Conservation (phyloP, 164 flowering plant species). For the Dillenia suffruticosa region DNA sequence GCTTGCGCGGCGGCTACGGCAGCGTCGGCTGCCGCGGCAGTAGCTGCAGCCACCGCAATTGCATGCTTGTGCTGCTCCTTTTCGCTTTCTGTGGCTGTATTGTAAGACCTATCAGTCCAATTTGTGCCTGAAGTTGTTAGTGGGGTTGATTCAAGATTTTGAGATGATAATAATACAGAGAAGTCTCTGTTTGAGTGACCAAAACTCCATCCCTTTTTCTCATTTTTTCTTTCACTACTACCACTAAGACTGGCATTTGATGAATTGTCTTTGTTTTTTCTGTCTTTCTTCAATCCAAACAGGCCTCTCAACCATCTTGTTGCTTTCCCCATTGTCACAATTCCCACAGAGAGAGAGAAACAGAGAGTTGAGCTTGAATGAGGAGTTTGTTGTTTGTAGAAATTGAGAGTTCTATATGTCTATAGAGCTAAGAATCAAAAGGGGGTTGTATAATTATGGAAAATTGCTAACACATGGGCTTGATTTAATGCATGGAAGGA, state of each 20-base stretch:
- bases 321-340: constrained; percentile 46
- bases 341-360: constrained; percentile 4
- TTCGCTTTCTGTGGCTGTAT: constrained; percentile 41
- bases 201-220: constrained; percentile 3
- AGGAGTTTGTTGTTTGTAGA: too few species aligned
- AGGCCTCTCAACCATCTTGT: constrained; percentile 54
- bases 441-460: too few species aligned
- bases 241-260: constrained; percentile 10
- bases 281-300: constrained; percentile 45
- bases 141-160: too few species aligned
- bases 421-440: too few species aligned
- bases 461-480: too few species aligned
- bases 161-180: constrained; percentile 10
- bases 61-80: constrained; percentile 87
- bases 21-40: constrained; percentile 93
- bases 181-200: constrained; percentile 18
- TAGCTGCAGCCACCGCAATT: constrained; percentile 95
- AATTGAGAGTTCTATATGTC: too few species aligned
- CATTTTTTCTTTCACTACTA: not conserved
- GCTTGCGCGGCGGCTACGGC: constrained; percentile 95
- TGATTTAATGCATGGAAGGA: too few species aligned
- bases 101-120: constrained; percentile 34
- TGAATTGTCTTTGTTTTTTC: constrained; percentile 6
- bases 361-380: not conserved
- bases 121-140: too few species aligned